phyloP scores from a whole-genome alignment of 1,284 basidiomycete species.

The Takashimella koratensis region DNA sequence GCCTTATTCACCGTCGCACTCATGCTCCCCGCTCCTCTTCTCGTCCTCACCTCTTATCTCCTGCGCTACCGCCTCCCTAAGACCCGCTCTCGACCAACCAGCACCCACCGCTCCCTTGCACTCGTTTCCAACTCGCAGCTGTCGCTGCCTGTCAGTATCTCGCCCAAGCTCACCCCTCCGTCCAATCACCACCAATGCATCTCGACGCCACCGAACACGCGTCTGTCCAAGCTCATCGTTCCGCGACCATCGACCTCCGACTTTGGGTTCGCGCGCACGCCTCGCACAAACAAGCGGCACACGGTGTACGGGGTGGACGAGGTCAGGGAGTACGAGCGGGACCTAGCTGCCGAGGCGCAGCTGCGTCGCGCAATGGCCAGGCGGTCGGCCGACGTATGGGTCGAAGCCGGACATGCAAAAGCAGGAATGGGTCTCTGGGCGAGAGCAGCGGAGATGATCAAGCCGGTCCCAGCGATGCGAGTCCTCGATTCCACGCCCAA shows the following conservation, averaged over 20 bases:
- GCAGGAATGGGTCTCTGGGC: slow-evolving; percentile 17
- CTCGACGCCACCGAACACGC: background rate
- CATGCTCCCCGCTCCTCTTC: slow-evolving; percentile 24
- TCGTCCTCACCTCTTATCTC: slow-evolving; percentile 25
- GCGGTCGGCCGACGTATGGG: slow-evolving; percentile 31
- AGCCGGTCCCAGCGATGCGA: slow-evolving; percentile 31
- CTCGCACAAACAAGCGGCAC: slow-evolving; percentile 14
- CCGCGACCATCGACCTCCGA: slow-evolving; percentile 30
- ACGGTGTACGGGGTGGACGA: slow-evolving; percentile 20
- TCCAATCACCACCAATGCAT: background rate
- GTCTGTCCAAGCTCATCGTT: slow-evolving; percentile 21
- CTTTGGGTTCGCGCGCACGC: slow-evolving; percentile 14
- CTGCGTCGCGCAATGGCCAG: slow-evolving; percentile 23
- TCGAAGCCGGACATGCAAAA: slow-evolving; percentile 31
- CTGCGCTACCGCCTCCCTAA: slow-evolving; percentile 22
- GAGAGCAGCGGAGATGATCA: slow-evolving; percentile 35
- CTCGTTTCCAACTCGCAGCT: slow-evolving; percentile 27
- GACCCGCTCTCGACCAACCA: slow-evolving; percentile 8
- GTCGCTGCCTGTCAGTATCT: slow-evolving; percentile 27
- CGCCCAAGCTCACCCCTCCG: slow-evolving; percentile 31
- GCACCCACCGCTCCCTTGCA: slow-evolving; percentile 25
- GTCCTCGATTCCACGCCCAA: slow-evolving; percentile 19
- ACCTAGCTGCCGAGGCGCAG: slow-evolving; percentile 23
- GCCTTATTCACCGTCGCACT: slow-evolving; percentile 24
- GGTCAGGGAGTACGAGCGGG: slow-evolving; percentile 8